Percentiles rank a stretch among this genome's conserved stretches.
phyloP scores from a whole-genome alignment of 2,329 filamentous ascomycete species.

The Botryotinia convoluta region DNA sequence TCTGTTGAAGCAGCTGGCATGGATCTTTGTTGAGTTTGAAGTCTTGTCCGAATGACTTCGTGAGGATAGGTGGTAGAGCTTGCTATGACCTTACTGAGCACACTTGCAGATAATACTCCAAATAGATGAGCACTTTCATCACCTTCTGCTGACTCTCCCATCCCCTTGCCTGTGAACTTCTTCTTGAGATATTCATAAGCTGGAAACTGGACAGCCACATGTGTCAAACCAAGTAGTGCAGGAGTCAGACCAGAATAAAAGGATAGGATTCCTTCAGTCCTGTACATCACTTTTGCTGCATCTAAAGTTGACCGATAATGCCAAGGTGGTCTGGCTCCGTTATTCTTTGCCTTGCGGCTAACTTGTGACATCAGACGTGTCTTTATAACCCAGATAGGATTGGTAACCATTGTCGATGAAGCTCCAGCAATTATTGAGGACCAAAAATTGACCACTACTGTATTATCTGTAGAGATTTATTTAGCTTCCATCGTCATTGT shows the following conservation, averaged over 20 bases:
- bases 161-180: constrained; percentile 82
- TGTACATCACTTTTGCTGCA: constrained; percentile 94
- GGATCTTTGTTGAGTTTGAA: constrained; percentile 88
- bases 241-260: constrained; percentile 96
- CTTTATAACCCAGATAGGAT: constrained; percentile 99
- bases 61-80: constrained; percentile 96
- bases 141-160: constrained; percentile 62
- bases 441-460: constrained; percentile 76
- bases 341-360: constrained; percentile 52
- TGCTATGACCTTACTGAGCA: constrained; percentile 90
- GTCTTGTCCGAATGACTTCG: constrained; percentile 87
- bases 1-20: constrained; percentile 49
- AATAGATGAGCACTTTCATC: constrained; percentile 69
- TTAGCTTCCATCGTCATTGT: constrained; percentile 20
- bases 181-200: constrained; percentile 93
- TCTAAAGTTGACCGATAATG: constrained; percentile 88
- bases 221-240: constrained; percentile 84
- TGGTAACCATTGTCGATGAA: constrained; percentile 90
- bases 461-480: constrained; percentile 56
- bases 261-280: constrained; percentile 77
- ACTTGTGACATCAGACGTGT: constrained; percentile 96
- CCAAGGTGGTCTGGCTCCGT: constrained; percentile 69
- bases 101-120: constrained; percentile 83
- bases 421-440: constrained; percentile 88
- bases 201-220: constrained; percentile 96